phyloP scores from a whole-genome alignment of 1,139 yeast genomes.

The Komagataea norvegica region DNA sequence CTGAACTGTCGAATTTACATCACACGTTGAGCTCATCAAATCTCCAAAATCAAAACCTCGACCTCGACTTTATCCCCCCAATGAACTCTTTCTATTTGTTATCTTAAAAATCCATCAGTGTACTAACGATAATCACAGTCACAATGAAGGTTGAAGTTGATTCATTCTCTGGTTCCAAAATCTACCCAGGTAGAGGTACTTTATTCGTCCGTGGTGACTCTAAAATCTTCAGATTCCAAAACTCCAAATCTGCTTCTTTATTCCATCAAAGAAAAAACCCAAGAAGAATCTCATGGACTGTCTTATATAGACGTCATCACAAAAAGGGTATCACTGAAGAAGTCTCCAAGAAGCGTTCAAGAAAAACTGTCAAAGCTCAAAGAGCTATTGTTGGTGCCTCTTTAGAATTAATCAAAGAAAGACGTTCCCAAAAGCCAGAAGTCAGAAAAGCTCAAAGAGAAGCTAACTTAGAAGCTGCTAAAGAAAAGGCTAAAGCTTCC shows the following conservation, averaged over 20 bases:
- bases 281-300: conserved; percentile 99
- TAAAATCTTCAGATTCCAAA: conserved; percentile 98
- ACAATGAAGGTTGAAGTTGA: conserved; percentile 99
- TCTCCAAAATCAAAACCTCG: too few relatives aligned
- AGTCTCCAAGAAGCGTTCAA: conserved; percentile 92
- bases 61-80: too few relatives aligned
- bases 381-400: conserved; percentile 99
- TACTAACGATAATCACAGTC: conserved; percentile 15
- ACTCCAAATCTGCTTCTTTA: conserved; percentile 95
- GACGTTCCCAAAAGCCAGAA: conserved; percentile 94
- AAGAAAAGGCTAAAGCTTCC: conserved; percentile 92
- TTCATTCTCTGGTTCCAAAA: conserved; percentile 98
- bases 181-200: conserved; percentile 99
- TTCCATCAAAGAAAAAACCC: conserved; percentile 99
- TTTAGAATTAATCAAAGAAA: conserved; percentile 95
- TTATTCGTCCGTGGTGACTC: conserved; percentile 99
- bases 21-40: too few relatives aligned
- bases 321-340: conserved; percentile 99
- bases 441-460: conserved; percentile 98
- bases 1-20: too few relatives aligned
- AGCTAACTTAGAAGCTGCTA: conserved; percentile 82
- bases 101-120: too few relatives aligned
- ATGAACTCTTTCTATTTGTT: too few relatives aligned
- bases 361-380: conserved; percentile 97
- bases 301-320: conserved; percentile 99